These are phyloP conservation scores for Tricholomella constricta DNA, from an alignment of 768 basidiomycete genomes.

Conservation along the genomic window DNA sequence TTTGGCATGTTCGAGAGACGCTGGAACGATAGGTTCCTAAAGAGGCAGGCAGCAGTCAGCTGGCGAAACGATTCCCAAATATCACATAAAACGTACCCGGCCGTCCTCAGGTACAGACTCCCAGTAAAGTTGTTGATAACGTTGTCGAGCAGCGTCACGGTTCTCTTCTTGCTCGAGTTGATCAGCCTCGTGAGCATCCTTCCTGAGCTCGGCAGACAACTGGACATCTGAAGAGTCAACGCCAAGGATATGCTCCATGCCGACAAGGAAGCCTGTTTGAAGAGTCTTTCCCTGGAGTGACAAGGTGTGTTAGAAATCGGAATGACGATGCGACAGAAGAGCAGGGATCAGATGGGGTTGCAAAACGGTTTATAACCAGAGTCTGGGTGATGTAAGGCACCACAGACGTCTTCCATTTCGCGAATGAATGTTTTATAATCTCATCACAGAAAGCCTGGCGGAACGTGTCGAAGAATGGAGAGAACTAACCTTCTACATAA, in stretches of 20 bases:
- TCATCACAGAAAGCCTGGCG: constrained; percentile 45
- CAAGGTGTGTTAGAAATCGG: constrained; percentile 4
- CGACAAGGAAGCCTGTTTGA: constrained; percentile 77
- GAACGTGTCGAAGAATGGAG: background rate
- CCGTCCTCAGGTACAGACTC: constrained; percentile 73
- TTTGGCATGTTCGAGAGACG: constrained; percentile 51
- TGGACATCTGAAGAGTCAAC: constrained; percentile 33
- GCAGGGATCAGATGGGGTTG: constrained; percentile 68
- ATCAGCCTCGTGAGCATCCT: constrained; percentile 64
- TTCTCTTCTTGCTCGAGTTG: constrained; percentile 56
- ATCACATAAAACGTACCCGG: constrained; percentile 42
- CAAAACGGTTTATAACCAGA: constrained; percentile 58
- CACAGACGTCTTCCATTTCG: constrained; percentile 60
- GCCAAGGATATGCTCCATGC: constrained; percentile 81
- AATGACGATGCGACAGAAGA: constrained; percentile 8
- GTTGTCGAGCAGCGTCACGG: constrained; percentile 56
- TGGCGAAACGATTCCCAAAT: background rate
- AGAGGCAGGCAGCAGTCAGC: constrained; percentile 6
- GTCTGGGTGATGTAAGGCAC: constrained; percentile 63
- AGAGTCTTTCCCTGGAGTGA: constrained; percentile 54
- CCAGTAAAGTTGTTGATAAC: constrained; percentile 78
- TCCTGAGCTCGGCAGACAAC: constrained; percentile 26
- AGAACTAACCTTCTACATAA: constrained; percentile 41
- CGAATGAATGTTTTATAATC: constrained; percentile 61
- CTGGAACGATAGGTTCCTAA: constrained; percentile 66